Evolutionary conservation across 108 stramenopile species (phyloP), one percentile per base, ranked within the genome.

Genomic region (Fistulifera solaris): DNA sequence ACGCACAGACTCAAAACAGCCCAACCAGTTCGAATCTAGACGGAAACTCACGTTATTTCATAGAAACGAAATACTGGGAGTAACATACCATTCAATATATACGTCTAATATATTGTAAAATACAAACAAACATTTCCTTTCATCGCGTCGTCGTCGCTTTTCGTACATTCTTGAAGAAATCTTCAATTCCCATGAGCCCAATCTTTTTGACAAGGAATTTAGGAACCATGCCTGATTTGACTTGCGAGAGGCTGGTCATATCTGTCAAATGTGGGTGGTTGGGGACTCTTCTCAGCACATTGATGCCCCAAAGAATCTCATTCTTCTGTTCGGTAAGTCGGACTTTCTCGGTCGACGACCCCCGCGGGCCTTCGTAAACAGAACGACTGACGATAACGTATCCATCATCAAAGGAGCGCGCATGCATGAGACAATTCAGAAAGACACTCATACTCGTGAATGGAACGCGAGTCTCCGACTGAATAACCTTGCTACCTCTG

Each of bases 391-490:
- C 59, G 47, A 74, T 70, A 48, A 74, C 62, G 48, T 52, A 73
- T 15, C 67, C 72, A 18, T 72, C 64, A 31, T 63, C 49, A n/a
- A 79, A 27, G 7, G 24, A 26, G n/a, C 49, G 56, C 16, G 42
- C 66, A 59, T 71, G 61, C 78, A 79, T 79, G 24, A 79, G 25
- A 40, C 70, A 59, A 6, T 53, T 67, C 17, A 74, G 55, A 12
- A n/a, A 48, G 42, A 79, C 70, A 13, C 52, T 68, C 18, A 79
- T 22, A 0, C 48, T 40, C 0, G 78, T 73, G 27, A 79, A 71
- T 10, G 78, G 78, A 21, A 79, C 67, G 39, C 62, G 63, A 14
- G 78, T 79, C 58, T 79, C 70, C 31, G 62, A 67, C 41, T 68
- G 54, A 26, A 79, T 58, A 39, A 79, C 61, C 27, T 79, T 79